phyloP scores from a whole-genome alignment of 73 alveolate genomes.

The Effrenium voratum region DNA sequence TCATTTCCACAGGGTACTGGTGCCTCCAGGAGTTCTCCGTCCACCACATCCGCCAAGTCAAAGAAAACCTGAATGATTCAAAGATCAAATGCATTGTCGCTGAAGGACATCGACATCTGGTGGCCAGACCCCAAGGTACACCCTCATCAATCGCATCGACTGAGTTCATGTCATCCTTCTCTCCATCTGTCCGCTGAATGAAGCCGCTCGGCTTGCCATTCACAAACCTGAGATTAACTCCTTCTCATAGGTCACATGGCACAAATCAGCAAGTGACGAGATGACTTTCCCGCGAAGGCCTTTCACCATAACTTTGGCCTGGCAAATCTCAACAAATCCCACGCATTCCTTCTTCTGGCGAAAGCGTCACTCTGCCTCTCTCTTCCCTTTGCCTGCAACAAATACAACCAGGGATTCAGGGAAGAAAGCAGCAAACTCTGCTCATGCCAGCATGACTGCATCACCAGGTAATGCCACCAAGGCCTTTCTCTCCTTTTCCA shows the following conservation, averaged over 20 bases:
- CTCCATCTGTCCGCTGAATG: constrained; percentile 68
- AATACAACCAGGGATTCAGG: not conserved
- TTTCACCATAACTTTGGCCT: constrained; percentile 49
- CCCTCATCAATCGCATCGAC: too few species aligned
- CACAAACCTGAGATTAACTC: not conserved
- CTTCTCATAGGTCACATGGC: not conserved
- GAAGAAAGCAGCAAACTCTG: not conserved
- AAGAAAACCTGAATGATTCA: constrained; percentile 23
- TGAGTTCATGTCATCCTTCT: constrained; percentile 11
- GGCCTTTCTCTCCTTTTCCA: constrained; percentile 11
- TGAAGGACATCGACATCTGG: too few species aligned
- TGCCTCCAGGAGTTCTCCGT: constrained; percentile 18
- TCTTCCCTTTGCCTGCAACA: constrained; percentile 42
- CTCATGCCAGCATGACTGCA: not conserved
- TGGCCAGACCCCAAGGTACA: too few species aligned
- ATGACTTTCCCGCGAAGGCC: constrained; percentile 54
- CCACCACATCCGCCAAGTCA: constrained; percentile 57
- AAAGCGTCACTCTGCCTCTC: too few species aligned
- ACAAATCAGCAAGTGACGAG: not conserved
- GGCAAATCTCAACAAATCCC: not conserved
- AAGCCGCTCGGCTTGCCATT: constrained; percentile 32
- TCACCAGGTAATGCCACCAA: not conserved
- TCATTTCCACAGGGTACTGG: too few species aligned
- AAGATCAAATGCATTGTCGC: too few species aligned
- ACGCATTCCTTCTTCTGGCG: too few species aligned